phyloP scores from a whole-genome alignment of 2,329 filamentous ascomycete species.

The Dactylellina sp. region DNA sequence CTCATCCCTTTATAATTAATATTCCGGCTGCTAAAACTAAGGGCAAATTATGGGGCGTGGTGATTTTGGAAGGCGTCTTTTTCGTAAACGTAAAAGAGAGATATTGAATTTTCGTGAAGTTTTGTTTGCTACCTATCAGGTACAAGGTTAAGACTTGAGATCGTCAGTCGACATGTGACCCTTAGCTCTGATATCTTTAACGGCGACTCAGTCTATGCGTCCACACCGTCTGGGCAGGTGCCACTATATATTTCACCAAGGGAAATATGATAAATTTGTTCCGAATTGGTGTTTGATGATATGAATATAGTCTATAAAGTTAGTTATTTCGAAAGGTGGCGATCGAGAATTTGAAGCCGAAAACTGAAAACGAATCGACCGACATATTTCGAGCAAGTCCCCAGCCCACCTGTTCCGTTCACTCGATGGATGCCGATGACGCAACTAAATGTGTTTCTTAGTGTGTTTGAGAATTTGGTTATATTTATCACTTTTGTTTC shows the following conservation, averaged over 20 bases:
- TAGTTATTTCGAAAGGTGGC: background rate
- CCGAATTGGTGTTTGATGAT: background rate
- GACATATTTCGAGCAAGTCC: conserved; percentile 41
- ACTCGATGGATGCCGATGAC: conserved; percentile 24
- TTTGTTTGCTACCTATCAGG: no score
- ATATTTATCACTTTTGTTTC: conserved; percentile 35
- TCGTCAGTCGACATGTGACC: conserved; percentile 13
- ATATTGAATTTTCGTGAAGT: no score
- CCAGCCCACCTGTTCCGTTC: conserved; percentile 15
- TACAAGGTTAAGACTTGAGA: conserved; percentile 4
- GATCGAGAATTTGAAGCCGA: no score
- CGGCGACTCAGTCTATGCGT: conserved; percentile 19
- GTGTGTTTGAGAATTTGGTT: conserved; percentile 27
- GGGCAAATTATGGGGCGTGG: no score
- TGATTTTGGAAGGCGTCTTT: no score
- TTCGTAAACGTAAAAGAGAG: no score
- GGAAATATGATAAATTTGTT: conserved; percentile 21
- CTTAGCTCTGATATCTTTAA: conserved; percentile 31
- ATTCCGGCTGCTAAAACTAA: no score
- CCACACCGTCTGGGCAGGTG: conserved; percentile 13
- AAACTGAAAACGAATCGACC: background rate
- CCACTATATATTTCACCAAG: conserved; percentile 33
- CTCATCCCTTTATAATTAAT: no score
- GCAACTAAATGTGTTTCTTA: conserved; percentile 22
- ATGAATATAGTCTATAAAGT: conserved; percentile 32